Evolutionary conservation across 495 filamentous ascomycete genomes (phyloP).

Genomic region (Gamarada debralockiae): DNA sequence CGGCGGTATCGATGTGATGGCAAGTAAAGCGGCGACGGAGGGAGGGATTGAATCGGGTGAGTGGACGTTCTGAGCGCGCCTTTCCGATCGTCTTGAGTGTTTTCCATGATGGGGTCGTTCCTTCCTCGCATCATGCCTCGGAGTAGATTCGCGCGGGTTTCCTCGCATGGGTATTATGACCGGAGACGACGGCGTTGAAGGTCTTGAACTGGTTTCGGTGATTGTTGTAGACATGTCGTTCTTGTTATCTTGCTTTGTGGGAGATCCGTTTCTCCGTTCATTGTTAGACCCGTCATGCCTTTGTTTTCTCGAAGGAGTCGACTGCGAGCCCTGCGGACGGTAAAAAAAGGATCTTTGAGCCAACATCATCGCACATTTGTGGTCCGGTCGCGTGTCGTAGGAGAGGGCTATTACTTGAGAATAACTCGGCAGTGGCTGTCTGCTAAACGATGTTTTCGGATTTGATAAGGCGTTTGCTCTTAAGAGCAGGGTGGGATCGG

Average conservation of each 20-base stretch:
- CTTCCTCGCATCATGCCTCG: constrained; percentile 10
- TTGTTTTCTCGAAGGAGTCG: background rate
- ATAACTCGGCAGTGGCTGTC: background rate
- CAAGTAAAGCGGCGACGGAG: constrained; percentile 56
- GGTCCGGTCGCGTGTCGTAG: background rate
- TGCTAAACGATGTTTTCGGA: background rate
- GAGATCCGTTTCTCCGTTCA: constrained; percentile 7
- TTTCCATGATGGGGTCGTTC: constrained; percentile 11
- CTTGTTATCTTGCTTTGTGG: constrained; percentile 5
- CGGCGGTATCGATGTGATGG: constrained; percentile 54
- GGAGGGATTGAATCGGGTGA: constrained; percentile 49
- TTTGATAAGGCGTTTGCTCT: background rate
- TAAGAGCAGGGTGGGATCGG: background rate
- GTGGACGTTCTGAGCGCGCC: constrained; percentile 34
- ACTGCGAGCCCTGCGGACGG: background rate
- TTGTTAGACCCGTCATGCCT: constrained; percentile 1
- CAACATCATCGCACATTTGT: constrained; percentile 1
- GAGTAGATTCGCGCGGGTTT: constrained; percentile 5
- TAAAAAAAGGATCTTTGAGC: background rate
- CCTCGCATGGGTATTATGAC: constrained; percentile 24
- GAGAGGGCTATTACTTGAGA: background rate
- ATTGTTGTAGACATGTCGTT: background rate
- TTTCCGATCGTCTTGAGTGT: constrained; percentile 1
- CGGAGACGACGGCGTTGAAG: constrained; percentile 20
- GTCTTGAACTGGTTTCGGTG: constrained; percentile 5